Base-by-base conservation (phyloP, 2,329 filamentous ascomycete genomes). In the Fusarium pseudograminearum region DNA sequence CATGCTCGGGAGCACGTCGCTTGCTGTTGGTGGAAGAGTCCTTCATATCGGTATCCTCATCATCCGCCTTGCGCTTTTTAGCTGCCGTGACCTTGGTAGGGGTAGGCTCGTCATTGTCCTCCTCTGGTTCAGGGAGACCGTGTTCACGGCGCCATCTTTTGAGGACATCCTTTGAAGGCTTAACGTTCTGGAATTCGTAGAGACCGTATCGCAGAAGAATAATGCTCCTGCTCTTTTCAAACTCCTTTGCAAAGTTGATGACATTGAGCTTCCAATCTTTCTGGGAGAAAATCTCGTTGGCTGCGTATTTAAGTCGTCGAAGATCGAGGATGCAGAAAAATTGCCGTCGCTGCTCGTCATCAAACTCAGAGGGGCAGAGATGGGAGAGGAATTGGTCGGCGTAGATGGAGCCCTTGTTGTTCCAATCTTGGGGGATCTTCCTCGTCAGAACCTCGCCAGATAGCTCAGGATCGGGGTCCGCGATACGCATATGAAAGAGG, bases 211-310 rank as follows among this genome's bases (percentile, higher is more conserved):
- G 85, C 58, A 89, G 74, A 78, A 89, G 84, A 60, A 89, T 89
- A 44, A 89, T 79, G 70, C 86, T 87, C 50, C 87, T 82, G 73
- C 86, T 89, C 80, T 89, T 89, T 75, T 89, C 87, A 65, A 87
- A 89, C 75, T 89, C 87, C 75, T 89, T 89, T 40, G 87, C 86
- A 61, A 89, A 89, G 75, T 89, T 89, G 67, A 86, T 76, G 20
- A 89, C 84, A 67, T 89, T 89, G 55, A 89, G 77, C 77, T 87
- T 88, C 87, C 87, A 89, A 69, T 88, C 86, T 75, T 89, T 89
- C 74, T 84, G 86, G 20, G 79, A 74, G 61, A 89, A 89, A 18
- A 89, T 87, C 71, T 89, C 87, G 70, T 89, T 83, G 30, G 87
- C 87, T 8, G 86, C 85, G 72, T 88, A 88, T 77, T 89, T 89